Evolutionary conservation across 2,329 filamentous ascomycete genomes (phyloP), one percentile per base, ranked within the genome.

Genomic region (Fusarium pininemorale): DNA sequence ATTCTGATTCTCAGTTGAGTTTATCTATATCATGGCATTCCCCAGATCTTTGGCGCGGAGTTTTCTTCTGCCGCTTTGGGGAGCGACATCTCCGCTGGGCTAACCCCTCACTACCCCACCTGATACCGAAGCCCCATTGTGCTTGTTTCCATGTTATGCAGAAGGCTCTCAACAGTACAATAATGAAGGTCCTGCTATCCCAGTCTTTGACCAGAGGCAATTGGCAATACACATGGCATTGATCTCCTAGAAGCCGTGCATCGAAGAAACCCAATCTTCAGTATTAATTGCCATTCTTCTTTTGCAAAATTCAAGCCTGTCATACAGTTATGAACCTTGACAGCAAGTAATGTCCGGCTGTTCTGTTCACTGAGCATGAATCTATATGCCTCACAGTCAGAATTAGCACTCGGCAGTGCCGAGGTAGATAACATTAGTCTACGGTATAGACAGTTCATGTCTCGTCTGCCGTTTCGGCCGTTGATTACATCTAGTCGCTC

Each of bases 21-120:
- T 54, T 54, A 54, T 54, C 51, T 54, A 39, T 39, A 4, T 20
- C 16, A 5, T 24, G 7, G 12, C 15, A 5, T 30, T 45, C 20
- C 10, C 35, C 24, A 18, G 10, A 15, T 4, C 55, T 28, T 6
- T 7, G 8, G 8, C 11, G 38, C 63, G 63, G 63, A 39, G 26
- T 55, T 41, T 55, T 66, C 63, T 66, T 66, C 59, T 66, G 59
- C 63, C 63, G 63, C 37, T 20, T 28, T 30, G 7, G 8, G 3
- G 13, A 58, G 10, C 14, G 20, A 3, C 32, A 15, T 9, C 11
- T 14, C 35, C 51, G 12, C 14, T 6, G 4, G 3, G 8, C 35
- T 2, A 10, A 13, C 35, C 24, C 51, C 35, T 28, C 51, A 14
- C 13, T 5, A 18, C 35, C 28, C 51, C 24, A 28, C 35, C 6